Evolutionary conservation across 176 grass and related monocot genomes (phyloP).

Genomic region (Triticum timopheevii): DNA sequence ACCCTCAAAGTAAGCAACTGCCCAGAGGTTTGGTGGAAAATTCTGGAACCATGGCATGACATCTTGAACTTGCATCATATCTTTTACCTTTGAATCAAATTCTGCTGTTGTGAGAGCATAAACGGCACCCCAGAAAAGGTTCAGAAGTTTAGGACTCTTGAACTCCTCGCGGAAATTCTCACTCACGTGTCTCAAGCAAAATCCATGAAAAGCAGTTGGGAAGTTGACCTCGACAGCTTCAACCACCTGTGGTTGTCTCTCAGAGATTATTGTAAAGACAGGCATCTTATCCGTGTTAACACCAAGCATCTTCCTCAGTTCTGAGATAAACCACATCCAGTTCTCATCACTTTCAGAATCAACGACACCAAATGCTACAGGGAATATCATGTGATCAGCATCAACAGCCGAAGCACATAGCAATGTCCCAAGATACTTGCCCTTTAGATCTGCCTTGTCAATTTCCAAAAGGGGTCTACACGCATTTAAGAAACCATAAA

Average conservation of each 20-base stretch:
- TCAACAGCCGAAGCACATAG: slow-evolving; percentile 94
- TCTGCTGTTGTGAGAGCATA: slow-evolving; percentile 79
- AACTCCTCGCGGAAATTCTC: slow-evolving; percentile 96
- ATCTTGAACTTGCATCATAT: slow-evolving; percentile 96
- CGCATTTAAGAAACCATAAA: slow-evolving; percentile 86
- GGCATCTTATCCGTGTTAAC: slow-evolving; percentile 98
- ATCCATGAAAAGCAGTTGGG: slow-evolving; percentile 83
- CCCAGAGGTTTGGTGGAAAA: slow-evolving; percentile 91
- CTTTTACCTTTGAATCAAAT: slow-evolving; percentile 83
- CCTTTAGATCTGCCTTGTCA: slow-evolving; percentile 88
- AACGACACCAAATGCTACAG: slow-evolving; percentile 86
- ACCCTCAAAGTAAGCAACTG: slow-evolving; percentile 85
- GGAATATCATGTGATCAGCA: slow-evolving; percentile 76
- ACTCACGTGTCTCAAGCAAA: slow-evolving; percentile 83
- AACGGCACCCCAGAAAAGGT: slow-evolving; percentile 91
- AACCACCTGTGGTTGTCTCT: slow-evolving; percentile 68
- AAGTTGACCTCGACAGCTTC: slow-evolving; percentile 76
- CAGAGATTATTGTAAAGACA: slow-evolving; percentile 78
- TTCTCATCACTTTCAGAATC: slow-evolving; percentile 88
- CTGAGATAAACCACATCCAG: slow-evolving; percentile 98
- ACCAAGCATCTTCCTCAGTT: slow-evolving; percentile 90
- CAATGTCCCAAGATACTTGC: slow-evolving; percentile 95
- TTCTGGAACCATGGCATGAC: slow-evolving; percentile 81
- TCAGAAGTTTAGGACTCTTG: slow-evolving; percentile 95
- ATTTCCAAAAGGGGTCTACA: slow-evolving; percentile 92